Percentiles rank a stretch among this genome's conserved stretches.
Evolutionary conservation across 2,329 filamentous ascomycete genomes (phyloP).

Genomic region (Ramularia endophylla): DNA sequence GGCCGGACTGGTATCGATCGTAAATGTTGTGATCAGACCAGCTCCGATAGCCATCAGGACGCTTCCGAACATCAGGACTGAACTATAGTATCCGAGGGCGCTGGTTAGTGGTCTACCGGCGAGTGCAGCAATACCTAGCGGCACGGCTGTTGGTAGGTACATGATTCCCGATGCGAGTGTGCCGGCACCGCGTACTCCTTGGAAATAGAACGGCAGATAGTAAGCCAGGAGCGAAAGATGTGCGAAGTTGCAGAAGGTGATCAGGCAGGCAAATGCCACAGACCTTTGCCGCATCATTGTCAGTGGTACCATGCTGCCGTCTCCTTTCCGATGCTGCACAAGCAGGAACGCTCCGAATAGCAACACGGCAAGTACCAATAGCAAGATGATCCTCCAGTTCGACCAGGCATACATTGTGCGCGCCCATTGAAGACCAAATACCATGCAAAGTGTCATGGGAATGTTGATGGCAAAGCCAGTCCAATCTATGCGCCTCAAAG

Average conservation of each 20-base stretch:
- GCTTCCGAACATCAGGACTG: conserved; percentile 10
- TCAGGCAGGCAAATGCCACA: no score
- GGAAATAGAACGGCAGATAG: no score
- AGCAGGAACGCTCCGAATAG: no score
- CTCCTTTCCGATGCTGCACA: no score
- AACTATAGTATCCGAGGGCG: conserved; percentile 13
- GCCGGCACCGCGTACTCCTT: conserved; percentile 40
- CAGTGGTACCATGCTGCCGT: no score
- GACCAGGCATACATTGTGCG: conserved; percentile 15
- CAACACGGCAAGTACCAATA: no score
- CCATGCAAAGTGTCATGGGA: conserved; percentile 8
- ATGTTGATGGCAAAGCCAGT: conserved; percentile 3
- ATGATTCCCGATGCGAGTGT: conserved; percentile 36
- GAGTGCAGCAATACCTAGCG: conserved; percentile 35
- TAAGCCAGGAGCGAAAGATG: no score
- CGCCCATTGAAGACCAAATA: conserved; percentile 12
- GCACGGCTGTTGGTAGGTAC: conserved; percentile 41
- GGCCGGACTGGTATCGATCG: conserved; percentile 19
- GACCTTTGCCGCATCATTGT: no score
- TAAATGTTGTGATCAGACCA: conserved; percentile 19
- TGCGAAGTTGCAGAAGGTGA: no score
- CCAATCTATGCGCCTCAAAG: conserved; percentile 3
- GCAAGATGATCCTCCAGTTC: no score
- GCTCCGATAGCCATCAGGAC: conserved; percentile 8
- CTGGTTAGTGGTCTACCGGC: conserved; percentile 7